Evolutionary conservation across 1,139 yeast genomes (phyloP).

Genomic region (Yamadazyma mexicana): DNA sequence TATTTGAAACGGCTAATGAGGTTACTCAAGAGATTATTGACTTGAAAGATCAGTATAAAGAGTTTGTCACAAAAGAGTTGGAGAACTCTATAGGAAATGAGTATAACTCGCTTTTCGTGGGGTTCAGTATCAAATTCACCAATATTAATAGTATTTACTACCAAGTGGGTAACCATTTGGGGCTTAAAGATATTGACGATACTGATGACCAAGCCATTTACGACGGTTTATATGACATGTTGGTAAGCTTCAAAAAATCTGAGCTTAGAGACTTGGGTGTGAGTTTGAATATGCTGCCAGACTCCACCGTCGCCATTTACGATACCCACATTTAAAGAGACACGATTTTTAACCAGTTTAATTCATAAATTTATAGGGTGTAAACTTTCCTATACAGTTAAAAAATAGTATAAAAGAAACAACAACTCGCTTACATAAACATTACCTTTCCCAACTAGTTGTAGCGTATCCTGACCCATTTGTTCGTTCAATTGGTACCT

Average conservation of each 20-base stretch:
- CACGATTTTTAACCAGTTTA: neutral
- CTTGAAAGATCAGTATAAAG: constrained; percentile 9
- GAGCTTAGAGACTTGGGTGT: constrained; percentile 11
- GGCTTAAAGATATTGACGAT: constrained; percentile 3
- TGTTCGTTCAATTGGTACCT: constrained; percentile 1
- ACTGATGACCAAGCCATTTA: constrained; percentile 8
- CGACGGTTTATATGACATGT: constrained; percentile 9
- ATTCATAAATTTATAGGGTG: neutral
- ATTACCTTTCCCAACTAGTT: too few relatives aligned
- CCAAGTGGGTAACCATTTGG: constrained; percentile 8
- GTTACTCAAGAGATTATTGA: constrained; percentile 6
- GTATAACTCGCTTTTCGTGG: constrained; percentile 11
- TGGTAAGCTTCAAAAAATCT: constrained; percentile 7
- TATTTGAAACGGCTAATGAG: constrained; percentile 9
- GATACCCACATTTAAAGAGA: constrained; percentile 2
- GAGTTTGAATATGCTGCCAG: constrained; percentile 13
- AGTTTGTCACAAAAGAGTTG: constrained; percentile 7
- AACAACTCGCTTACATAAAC: neutral
- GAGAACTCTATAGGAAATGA: constrained; percentile 11
- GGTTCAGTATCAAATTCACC: constrained; percentile 11
- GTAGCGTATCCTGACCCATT: neutral
- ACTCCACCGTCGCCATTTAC: constrained; percentile 7
- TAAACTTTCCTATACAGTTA: neutral
- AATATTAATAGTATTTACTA: constrained; percentile 9
- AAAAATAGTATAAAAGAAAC: neutral